Base-by-base conservation (phyloP, 2,329 filamentous ascomycete genomes). In the Colletotrichum cereale region DNA sequence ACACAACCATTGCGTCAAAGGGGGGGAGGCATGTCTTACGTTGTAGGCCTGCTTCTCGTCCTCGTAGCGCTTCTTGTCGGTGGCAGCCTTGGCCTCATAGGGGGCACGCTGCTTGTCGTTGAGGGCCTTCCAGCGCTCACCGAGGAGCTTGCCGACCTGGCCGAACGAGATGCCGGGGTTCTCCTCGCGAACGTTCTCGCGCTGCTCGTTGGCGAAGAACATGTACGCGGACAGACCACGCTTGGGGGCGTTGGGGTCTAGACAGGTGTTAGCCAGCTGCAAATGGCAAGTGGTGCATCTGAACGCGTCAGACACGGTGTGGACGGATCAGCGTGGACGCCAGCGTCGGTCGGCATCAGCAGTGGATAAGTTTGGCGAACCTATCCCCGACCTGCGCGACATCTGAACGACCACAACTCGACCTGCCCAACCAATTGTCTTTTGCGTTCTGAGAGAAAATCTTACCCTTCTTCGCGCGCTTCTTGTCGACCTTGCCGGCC, bases 181-280 rank as follows among this genome's bases (percentile, higher is more conserved):
- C 85, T 98, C 96, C 83, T 97, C 95, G 79, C 96, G 94, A 78
- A 99, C 96, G 84, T 96, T 97, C 82, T 98, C 96, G 78, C 96
- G 95, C 87, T 98, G 94, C 86, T 98, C 96, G 82, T 98, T 98
- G 90, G 96, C 96, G 84, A 98, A 99, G 92, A 98, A 98, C 96
- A 99, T 99, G 91, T 99, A 99, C 75, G 96, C 96, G 65, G 96
- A 98, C 62, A 99, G 94, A 88, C 96, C 96, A 85, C 96, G 95
- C 95, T 98, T 99, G 83, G 96, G 96, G 73, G 95, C 96, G 86
- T 98, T 98, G 85, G 95, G 95, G 85, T 98, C 95, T 97, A 79
- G 11, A 21, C 26, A 2, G 4, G 11, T 70, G 64, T 75, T 48
- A 74, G 76, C 36, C 7, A 29, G 3, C 26, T 24, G 29, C 5